Percentiles rank a stretch among this genome's conserved stretches.
phyloP scores from a whole-genome alignment of 2,329 filamentous ascomycete species.

The Chrysoporthe puriensis region DNA sequence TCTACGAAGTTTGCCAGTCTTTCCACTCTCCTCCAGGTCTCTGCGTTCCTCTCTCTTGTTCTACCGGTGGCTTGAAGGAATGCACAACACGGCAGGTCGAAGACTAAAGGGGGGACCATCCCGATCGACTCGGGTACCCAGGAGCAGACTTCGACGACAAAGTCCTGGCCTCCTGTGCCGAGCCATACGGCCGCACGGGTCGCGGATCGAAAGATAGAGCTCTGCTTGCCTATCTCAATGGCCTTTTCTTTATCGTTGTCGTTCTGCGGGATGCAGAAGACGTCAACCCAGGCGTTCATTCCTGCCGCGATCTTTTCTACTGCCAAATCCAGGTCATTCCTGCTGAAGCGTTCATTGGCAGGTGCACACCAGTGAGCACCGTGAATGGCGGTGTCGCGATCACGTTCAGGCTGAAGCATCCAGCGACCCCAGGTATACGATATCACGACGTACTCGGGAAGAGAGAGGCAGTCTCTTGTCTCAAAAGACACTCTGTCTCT shows the following conservation, averaged over 20 bases:
- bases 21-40: background rate
- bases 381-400: too few relatives aligned
- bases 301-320: background rate
- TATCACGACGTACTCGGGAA: too few relatives aligned
- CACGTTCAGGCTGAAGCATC: too few relatives aligned
- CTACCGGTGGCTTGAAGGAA: background rate
- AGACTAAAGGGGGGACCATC: background rate
- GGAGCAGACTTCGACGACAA: background rate
- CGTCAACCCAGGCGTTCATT: background rate
- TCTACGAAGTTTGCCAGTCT: background rate
- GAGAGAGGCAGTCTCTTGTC: too few relatives aligned
- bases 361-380: too few relatives aligned
- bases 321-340: background rate
- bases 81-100: too few relatives aligned
- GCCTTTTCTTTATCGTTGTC: background rate
- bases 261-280: constrained; percentile 3
- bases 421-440: too few relatives aligned
- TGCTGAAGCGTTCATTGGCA: too few relatives aligned
- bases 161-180: background rate
- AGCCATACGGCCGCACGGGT: background rate
- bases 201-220: background rate
- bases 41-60: background rate
- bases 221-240: background rate
- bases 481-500: too few relatives aligned
- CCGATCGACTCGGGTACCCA: background rate